These are phyloP conservation scores for Penicillium sumatraense DNA, from an alignment of 2,329 filamentous ascomycete species.

Conservation along the genomic window DNA sequence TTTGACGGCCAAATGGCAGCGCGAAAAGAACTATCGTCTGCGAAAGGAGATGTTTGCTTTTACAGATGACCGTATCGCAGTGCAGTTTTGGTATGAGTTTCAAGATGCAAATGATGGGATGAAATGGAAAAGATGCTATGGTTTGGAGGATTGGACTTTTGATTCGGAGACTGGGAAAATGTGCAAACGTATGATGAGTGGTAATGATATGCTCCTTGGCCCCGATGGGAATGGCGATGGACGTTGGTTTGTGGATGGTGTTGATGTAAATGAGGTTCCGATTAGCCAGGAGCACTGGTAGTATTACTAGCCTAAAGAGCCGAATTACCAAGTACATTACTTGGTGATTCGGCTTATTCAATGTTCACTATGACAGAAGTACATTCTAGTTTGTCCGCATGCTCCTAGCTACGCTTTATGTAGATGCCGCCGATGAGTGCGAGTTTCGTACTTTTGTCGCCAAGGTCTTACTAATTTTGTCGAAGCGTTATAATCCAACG, in stretches of 20 bases:
- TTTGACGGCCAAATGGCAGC: slow-evolving; percentile 73
- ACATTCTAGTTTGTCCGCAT: too few relatives aligned
- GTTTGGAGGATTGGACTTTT: slow-evolving; percentile 62
- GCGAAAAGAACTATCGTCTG: slow-evolving; percentile 72
- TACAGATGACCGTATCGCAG: slow-evolving; percentile 74
- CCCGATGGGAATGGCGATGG: slow-evolving; percentile 46
- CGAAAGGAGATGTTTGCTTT: slow-evolving; percentile 86
- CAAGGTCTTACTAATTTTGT: too few relatives aligned
- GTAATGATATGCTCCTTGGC: slow-evolving; percentile 51
- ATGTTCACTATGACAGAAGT: too few relatives aligned
- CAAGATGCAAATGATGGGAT: slow-evolving; percentile 65
- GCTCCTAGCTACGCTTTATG: too few relatives aligned
- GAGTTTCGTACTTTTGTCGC: too few relatives aligned
- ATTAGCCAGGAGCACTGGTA: slow-evolving; percentile 45
- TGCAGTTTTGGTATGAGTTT: slow-evolving; percentile 91
- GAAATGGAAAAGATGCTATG: slow-evolving; percentile 86
- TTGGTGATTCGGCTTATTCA: too few relatives aligned
- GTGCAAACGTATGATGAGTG: slow-evolving; percentile 54
- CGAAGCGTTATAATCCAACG: too few relatives aligned
- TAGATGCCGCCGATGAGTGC: too few relatives aligned
- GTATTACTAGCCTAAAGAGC: too few relatives aligned
- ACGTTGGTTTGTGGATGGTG: slow-evolving; percentile 51
- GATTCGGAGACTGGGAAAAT: slow-evolving; percentile 49
- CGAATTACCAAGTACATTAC: too few relatives aligned
- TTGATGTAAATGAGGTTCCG: slow-evolving; percentile 44